phyloP scores from a whole-genome alignment of 2,329 filamentous ascomycete species.

The Hyphodiscus sp. region DNA sequence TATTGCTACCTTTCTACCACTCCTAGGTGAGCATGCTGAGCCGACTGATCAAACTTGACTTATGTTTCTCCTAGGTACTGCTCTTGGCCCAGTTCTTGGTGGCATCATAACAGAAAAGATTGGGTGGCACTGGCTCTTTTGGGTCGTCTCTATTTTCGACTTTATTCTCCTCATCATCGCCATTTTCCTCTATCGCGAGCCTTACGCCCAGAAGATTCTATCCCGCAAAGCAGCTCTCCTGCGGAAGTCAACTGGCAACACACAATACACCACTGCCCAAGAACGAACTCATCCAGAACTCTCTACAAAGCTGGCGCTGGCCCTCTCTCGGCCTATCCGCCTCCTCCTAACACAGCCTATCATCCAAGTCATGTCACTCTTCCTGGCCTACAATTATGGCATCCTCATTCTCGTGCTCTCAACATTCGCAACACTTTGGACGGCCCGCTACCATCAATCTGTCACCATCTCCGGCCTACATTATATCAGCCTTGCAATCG shows the following conservation, averaged over 20 bases:
- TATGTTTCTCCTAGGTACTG: slow-evolving; percentile 1
- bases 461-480: slow-evolving; percentile 49
- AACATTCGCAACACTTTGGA: slow-evolving; percentile 53
- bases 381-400: slow-evolving; percentile 44
- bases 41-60: neutral
- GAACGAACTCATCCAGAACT: neutral
- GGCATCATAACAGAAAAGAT: slow-evolving; percentile 39
- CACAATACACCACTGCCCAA: neutral
- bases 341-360: slow-evolving; percentile 47
- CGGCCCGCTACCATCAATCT: slow-evolving; percentile 44
- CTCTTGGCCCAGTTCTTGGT: slow-evolving; percentile 38
- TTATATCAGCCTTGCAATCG: slow-evolving; percentile 42
- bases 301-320: neutral
- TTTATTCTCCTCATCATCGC: slow-evolving; percentile 36
- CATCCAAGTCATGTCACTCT: slow-evolving; percentile 43
- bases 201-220: slow-evolving; percentile 41
- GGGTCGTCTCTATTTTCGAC: slow-evolving; percentile 38
- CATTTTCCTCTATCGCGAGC: slow-evolving; percentile 43
- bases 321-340: slow-evolving; percentile 32
- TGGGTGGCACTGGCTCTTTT: slow-evolving; percentile 47
- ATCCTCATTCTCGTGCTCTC: slow-evolving; percentile 48
- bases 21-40: slow-evolving; percentile 32
- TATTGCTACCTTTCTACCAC: slow-evolving; percentile 23
- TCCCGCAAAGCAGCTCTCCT: slow-evolving; percentile 32
- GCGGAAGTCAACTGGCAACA: neutral